phyloP scores from a whole-genome alignment of 345 rosid species.

The Erodium maritimum region DNA sequence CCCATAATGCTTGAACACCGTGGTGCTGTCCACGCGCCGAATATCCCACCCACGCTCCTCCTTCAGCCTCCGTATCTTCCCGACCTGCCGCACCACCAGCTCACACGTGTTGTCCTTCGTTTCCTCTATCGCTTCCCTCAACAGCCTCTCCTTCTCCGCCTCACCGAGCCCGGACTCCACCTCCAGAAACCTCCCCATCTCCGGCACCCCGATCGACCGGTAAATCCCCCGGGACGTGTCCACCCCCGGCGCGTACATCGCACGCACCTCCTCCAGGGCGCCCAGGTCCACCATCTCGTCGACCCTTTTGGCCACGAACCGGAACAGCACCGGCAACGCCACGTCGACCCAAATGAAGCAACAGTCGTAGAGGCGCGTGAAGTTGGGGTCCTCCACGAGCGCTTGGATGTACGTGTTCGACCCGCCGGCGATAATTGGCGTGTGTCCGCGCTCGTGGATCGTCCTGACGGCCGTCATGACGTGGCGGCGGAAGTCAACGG shows the following conservation, averaged over 20 bases:
- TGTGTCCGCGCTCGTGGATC: constrained; percentile 7
- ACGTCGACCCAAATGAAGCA: too few species aligned
- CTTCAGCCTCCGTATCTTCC: constrained; percentile 17
- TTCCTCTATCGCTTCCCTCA: constrained; percentile 17
- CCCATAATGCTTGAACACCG: constrained; percentile 2
- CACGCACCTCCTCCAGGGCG: constrained; percentile 21
- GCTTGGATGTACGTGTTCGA: constrained; percentile 26
- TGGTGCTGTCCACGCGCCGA: constrained; percentile 3
- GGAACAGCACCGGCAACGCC: constrained; percentile 12
- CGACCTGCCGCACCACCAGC: constrained; percentile 19
- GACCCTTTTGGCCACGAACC: constrained; percentile 10
- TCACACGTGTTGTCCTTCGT: constrained; percentile 25
- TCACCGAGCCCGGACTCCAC: background rate
- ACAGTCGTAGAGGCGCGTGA: constrained; percentile 18
- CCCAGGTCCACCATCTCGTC: too few species aligned
- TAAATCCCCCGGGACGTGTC: constrained; percentile 14
- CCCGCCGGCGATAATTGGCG: constrained; percentile 27
- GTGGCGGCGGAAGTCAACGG: constrained; percentile 16
- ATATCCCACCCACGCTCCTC: constrained; percentile 7
- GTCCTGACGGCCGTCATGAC: constrained; percentile 13
- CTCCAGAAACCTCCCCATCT: constrained; percentile 19
- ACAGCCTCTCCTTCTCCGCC: background rate
- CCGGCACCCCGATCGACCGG: constrained; percentile 35
- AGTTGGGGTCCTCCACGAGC: constrained; percentile 9
- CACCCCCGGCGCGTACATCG: background rate